Conservation (phyloP, 2,329 filamentous ascomycete genomes). For the Teratosphaeria nubilosa region DNA sequence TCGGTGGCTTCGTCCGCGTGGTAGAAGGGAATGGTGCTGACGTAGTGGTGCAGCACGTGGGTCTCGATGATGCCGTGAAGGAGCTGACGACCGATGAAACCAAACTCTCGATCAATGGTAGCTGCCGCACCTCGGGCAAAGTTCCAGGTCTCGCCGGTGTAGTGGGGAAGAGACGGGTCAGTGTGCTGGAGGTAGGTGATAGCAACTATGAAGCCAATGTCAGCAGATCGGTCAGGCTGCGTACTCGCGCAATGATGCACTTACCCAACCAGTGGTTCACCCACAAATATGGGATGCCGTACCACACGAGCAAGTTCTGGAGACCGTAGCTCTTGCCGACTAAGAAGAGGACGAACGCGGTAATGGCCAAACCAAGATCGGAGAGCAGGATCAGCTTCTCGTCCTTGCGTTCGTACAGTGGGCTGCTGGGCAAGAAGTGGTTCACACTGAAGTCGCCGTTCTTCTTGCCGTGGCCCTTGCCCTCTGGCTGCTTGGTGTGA, state of each 20-base stretch:
- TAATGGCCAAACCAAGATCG: slow-evolving; percentile 64
- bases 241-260: slow-evolving; percentile 27
- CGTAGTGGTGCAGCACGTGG: slow-evolving; percentile 95
- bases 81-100: slow-evolving; percentile 82
- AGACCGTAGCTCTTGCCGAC: slow-evolving; percentile 72
- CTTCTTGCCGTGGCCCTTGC: slow-evolving; percentile 81
- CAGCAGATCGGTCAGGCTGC: background rate
- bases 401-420: slow-evolving; percentile 84
- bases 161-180: slow-evolving; percentile 87
- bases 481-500: slow-evolving; percentile 84
- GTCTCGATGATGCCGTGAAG: slow-evolving; percentile 97
- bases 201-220: slow-evolving; percentile 53
- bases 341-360: slow-evolving; percentile 50
- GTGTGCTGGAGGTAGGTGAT: slow-evolving; percentile 98
- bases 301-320: slow-evolving; percentile 85
- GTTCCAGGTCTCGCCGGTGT: slow-evolving; percentile 77
- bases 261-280: slow-evolving; percentile 98
- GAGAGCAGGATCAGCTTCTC: slow-evolving; percentile 77
- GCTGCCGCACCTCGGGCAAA: slow-evolving; percentile 88
- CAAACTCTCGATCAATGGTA: slow-evolving; percentile 94
- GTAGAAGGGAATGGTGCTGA: slow-evolving; percentile 94
- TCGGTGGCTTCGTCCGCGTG: slow-evolving; percentile 89
- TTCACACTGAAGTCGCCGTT: slow-evolving; percentile 84
- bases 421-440: slow-evolving; percentile 84
- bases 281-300: slow-evolving; percentile 90